phyloP scores from a whole-genome alignment of 192 early-diverging fungal species.

The Kickxella alabastrina region DNA sequence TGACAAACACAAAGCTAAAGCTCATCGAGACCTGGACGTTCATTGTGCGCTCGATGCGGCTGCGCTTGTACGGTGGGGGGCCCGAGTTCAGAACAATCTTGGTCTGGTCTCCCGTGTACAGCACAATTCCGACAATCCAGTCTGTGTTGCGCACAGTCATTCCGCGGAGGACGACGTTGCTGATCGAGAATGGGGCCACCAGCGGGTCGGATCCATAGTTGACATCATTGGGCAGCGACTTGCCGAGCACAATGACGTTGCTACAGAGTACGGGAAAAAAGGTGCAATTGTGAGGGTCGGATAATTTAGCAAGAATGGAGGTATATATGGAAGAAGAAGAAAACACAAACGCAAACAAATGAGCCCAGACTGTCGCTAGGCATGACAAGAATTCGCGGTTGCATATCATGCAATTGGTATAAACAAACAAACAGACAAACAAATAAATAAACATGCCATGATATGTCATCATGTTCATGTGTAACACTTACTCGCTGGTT shows the following conservation, averaged over 20 bases:
- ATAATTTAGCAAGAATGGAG: too few species aligned
- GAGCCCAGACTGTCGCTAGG: too few species aligned
- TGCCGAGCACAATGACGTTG: slow-evolving; percentile 11
- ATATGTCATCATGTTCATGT: background rate
- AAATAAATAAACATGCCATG: too few species aligned
- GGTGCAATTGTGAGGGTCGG: too few species aligned
- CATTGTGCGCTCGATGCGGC: slow-evolving; percentile 80
- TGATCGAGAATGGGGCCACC: slow-evolving; percentile 66
- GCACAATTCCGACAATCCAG: slow-evolving; percentile 79
- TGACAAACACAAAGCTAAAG: slow-evolving; percentile 53
- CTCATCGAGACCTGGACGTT: slow-evolving; percentile 64
- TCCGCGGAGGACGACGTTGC: slow-evolving; percentile 81
- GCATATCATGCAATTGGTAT: too few species aligned
- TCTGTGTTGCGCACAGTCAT: slow-evolving; percentile 86
- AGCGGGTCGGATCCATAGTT: slow-evolving; percentile 23
- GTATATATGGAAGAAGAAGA: too few species aligned
- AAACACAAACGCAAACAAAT: background rate
- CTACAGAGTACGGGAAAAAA: too few species aligned
- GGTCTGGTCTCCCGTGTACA: slow-evolving; percentile 84
- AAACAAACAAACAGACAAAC: too few species aligned
- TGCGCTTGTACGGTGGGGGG: slow-evolving; percentile 84
- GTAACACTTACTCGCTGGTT: slow-evolving; percentile 23
- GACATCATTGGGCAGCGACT: slow-evolving; percentile 27
- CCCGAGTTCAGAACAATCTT: slow-evolving; percentile 93
- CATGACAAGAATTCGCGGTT: background rate